Evolutionary conservation across 352 stramenopile genomes (phyloP).

Genomic region (Phytopythium helicoides): DNA sequence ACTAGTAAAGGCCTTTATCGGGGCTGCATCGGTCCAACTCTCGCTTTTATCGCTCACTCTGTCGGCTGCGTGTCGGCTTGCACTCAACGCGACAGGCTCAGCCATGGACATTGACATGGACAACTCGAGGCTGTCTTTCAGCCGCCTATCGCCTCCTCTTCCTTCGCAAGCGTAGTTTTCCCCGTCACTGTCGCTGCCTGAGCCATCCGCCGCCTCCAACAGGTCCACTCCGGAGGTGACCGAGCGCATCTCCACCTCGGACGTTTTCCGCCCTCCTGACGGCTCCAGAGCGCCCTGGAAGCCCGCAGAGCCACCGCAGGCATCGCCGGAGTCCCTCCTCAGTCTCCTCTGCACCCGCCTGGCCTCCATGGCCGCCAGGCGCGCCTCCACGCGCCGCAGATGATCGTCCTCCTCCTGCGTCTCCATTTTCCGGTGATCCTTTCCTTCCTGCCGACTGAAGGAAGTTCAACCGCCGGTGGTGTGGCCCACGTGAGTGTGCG

Average conservation of each 20-base stretch:
- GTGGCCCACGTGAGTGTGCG: not conserved
- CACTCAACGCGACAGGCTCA: not conserved
- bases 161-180: conserved; percentile 13
- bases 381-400: conserved; percentile 35
- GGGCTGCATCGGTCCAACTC: too few relatives aligned
- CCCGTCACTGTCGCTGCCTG: conserved; percentile 15
- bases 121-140: conserved; percentile 59
- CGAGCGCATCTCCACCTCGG: not conserved
- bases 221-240: conserved; percentile 31
- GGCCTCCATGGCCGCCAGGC: conserved; percentile 26
- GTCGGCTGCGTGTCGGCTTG: not conserved
- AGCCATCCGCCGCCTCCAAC: conserved; percentile 15
- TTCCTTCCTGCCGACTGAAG: not conserved
- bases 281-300: not conserved
- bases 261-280: not conserved
- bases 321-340: not conserved
- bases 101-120: conserved; percentile 52
- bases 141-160: conserved; percentile 9
- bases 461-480: not conserved
- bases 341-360: conserved; percentile 18
- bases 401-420: conserved; percentile 32
- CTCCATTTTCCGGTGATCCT: not conserved
- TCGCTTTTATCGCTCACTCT: not conserved
- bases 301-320: not conserved
- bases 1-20: not conserved